A percentile compares a stretch with the other conserved stretches of the same genome.
These are phyloP conservation scores for Talaromyces piceae DNA, from an alignment of 2,329 filamentous ascomycete species.

Conservation along the genomic window DNA sequence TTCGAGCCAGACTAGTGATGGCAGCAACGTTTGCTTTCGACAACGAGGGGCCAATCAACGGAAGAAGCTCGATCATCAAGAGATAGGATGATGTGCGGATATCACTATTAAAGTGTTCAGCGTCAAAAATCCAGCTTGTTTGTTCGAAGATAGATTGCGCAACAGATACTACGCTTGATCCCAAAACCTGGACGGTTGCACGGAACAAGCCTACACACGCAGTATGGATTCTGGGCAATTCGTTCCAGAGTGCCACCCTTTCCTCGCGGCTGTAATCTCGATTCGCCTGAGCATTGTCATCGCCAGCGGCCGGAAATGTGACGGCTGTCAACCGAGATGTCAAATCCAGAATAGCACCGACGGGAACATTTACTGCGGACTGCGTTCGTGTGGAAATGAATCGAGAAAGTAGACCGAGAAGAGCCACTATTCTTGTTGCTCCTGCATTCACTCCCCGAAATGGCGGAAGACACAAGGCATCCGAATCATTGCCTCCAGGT, in stretches of 20 bases:
- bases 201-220: slow-evolving; percentile 59
- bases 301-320: slow-evolving; percentile 41
- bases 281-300: slow-evolving; percentile 54
- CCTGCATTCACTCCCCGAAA: slow-evolving; percentile 75
- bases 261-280: slow-evolving; percentile 71
- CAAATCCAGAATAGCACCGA: slow-evolving; percentile 62
- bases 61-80: slow-evolving; percentile 52
- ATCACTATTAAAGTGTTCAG: slow-evolving; percentile 41
- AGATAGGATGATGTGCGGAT: slow-evolving; percentile 57
- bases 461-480: slow-evolving; percentile 47
- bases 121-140: slow-evolving; percentile 60
- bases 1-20: slow-evolving; percentile 54
- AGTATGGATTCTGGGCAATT: slow-evolving; percentile 66
- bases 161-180: slow-evolving; percentile 51
- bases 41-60: slow-evolving; percentile 57
- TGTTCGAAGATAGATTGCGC: slow-evolving; percentile 63
- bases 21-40: slow-evolving; percentile 58
- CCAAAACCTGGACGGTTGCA: slow-evolving; percentile 52
- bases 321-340: slow-evolving; percentile 64
- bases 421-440: slow-evolving; percentile 57
- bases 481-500: slow-evolving; percentile 31
- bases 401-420: slow-evolving; percentile 58
- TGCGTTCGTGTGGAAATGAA: slow-evolving; percentile 60
- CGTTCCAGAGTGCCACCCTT: slow-evolving; percentile 67
- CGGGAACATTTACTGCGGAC: slow-evolving; percentile 56